phyloP scores from a whole-genome alignment of 176 grass and related monocot genomes.

The Triticum monococcum region DNA sequence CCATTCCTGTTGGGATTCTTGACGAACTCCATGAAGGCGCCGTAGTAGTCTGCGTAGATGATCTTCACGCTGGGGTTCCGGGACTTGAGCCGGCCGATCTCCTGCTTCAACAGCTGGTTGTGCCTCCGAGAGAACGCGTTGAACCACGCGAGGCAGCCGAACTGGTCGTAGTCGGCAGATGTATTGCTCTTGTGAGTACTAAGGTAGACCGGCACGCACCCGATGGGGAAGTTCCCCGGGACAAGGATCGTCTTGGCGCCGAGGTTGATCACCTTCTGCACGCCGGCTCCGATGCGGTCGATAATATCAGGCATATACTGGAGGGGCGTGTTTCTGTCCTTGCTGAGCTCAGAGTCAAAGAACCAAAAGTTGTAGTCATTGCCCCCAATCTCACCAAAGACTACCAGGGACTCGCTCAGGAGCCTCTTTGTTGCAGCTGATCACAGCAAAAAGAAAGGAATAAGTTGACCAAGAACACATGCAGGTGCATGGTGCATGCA shows the following conservation, averaged over 20 bases:
- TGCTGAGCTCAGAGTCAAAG: too few relatives aligned
- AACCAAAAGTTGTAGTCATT: too few relatives aligned
- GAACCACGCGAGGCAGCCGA: constrained; percentile 29
- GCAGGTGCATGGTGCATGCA: too few relatives aligned
- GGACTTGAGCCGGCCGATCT: not conserved
- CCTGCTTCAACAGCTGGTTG: constrained; percentile 18
- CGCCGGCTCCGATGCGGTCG: constrained; percentile 8
- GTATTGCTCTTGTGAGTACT: not conserved
- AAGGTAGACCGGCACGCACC: too few relatives aligned
- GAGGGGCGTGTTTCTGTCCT: too few relatives aligned
- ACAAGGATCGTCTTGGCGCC: too few relatives aligned
- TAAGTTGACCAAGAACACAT: too few relatives aligned
- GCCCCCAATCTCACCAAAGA: too few relatives aligned
- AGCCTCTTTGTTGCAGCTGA: too few relatives aligned
- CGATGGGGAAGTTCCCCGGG: too few relatives aligned
- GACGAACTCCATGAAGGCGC: constrained; percentile 27
- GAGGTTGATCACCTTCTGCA: constrained; percentile 27
- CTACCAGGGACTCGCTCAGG: too few relatives aligned
- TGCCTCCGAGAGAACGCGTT: constrained; percentile 41
- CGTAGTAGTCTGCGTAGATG: not conserved
- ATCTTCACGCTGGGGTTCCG: constrained; percentile 34
- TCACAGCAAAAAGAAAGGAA: too few relatives aligned
- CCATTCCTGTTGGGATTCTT: not conserved
- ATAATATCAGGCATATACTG: constrained; percentile 1
- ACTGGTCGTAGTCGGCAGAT: constrained; percentile 33